These are phyloP conservation scores for Ophiocordyceps camponoti-leonardi DNA, from an alignment of 2,329 filamentous ascomycete species.

Conservation along the genomic window DNA sequence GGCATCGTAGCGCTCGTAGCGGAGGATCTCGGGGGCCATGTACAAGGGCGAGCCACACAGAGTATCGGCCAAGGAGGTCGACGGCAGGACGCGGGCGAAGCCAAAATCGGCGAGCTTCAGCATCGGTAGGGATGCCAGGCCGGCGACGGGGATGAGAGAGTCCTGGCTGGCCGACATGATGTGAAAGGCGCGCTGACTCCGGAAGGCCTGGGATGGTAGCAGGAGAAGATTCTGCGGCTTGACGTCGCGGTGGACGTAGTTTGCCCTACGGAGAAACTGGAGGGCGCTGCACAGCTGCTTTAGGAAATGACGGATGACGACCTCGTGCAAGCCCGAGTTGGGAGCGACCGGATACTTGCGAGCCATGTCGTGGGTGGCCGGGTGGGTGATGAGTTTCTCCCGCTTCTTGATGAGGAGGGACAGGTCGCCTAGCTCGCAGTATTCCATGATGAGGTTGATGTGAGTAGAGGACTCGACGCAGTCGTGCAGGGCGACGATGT, in stretches of 20 bases:
- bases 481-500: constrained; percentile 92
- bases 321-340: constrained; percentile 81
- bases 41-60: constrained; percentile 93
- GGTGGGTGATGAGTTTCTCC: constrained; percentile 60
- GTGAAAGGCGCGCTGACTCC: constrained; percentile 33
- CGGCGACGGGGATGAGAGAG: constrained; percentile 64
- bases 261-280: constrained; percentile 67
- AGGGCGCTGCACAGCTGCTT: constrained; percentile 89
- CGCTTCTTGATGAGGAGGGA: constrained; percentile 94
- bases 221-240: constrained; percentile 94
- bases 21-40: constrained; percentile 95
- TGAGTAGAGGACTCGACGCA: constrained; percentile 74
- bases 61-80: constrained; percentile 85
- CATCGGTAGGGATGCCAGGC: constrained; percentile 76
- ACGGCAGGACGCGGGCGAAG: constrained; percentile 84
- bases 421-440: constrained; percentile 86
- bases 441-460: constrained; percentile 98
- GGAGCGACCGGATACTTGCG: constrained; percentile 76
- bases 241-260: constrained; percentile 90
- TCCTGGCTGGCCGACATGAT: constrained; percentile 64
- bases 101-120: constrained; percentile 97
- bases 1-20: constrained; percentile 94
- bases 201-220: constrained; percentile 62
- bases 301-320: constrained; percentile 88
- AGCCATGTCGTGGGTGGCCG: constrained; percentile 77